Percentiles rank a stretch among this genome's conserved stretches.
Evolutionary conservation across 495 filamentous ascomycete species (phyloP).

Genomic region (Mycothermus thermophilus): DNA sequence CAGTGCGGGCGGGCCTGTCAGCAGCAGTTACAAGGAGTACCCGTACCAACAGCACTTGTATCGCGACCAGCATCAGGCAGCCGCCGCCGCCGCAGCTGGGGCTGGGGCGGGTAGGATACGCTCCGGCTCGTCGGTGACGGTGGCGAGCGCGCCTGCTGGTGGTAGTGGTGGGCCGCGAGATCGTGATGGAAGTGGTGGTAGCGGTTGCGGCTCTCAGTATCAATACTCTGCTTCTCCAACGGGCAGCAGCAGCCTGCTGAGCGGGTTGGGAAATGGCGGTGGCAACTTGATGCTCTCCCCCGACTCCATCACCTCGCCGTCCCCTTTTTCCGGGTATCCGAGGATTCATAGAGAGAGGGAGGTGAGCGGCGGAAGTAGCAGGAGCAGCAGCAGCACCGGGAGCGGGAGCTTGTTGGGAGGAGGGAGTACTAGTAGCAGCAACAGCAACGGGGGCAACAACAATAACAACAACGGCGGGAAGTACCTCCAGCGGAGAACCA

Average conservation of each 20-base stretch:
- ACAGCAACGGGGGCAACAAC: not conserved
- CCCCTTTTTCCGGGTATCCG: too few species aligned
- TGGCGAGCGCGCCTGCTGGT: not conserved
- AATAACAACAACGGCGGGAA: not conserved
- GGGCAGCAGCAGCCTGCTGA: conserved; percentile 1
- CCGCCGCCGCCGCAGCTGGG: not conserved
- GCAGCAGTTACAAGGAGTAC: conserved; percentile 5
- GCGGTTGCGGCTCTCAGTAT: too few species aligned
- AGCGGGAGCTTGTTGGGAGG: too few species aligned
- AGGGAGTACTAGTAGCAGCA: not conserved
- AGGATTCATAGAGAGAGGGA: too few species aligned
- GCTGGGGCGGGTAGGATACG: conserved; percentile 4
- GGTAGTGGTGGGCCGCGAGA: not conserved
- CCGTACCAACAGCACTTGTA: not conserved
- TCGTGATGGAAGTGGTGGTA: not conserved
- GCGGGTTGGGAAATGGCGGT: not conserved
- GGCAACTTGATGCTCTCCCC: too few species aligned
- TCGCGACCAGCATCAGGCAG: not conserved
- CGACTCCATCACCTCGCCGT: too few species aligned
- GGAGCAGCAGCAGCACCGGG: too few species aligned
- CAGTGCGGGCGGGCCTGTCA: not conserved
- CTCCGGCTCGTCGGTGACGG: conserved; percentile 6
- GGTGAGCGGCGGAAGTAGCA: too few species aligned
- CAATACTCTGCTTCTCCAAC: conserved; percentile 11
- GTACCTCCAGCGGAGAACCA: conserved; percentile 3